Conservation (phyloP, 768 basidiomycete genomes). For the Galerina sulciceps region DNA sequence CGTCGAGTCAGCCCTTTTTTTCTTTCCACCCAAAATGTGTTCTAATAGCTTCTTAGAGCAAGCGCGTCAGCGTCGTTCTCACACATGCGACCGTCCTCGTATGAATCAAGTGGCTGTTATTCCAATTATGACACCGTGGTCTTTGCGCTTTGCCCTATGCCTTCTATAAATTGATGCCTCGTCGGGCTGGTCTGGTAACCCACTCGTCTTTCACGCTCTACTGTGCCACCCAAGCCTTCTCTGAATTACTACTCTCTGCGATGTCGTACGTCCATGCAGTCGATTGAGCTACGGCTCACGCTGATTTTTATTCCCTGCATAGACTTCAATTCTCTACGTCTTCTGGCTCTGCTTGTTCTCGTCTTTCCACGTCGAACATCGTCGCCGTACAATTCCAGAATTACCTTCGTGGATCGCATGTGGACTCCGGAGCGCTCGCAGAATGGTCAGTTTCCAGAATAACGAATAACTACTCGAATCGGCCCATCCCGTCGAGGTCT, state of each 20-base stretch:
- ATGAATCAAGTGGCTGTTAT: neutral
- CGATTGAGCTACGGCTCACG: neutral
- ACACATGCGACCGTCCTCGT: neutral
- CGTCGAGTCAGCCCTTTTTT: neutral
- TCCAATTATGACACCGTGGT: neutral
- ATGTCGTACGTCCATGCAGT: neutral
- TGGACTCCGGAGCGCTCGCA: neutral
- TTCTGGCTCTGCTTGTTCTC: neutral
- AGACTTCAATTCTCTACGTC: neutral
- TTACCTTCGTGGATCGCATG: neutral
- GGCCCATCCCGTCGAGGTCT: neutral
- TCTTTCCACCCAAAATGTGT: neutral
- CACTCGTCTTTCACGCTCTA: neutral
- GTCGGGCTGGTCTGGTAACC: neutral
- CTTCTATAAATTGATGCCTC: neutral
- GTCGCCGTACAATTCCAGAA: neutral
- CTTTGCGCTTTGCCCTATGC: neutral
- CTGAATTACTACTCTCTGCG: neutral
- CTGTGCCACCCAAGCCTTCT: neutral
- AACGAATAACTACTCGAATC: neutral
- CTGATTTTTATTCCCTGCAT: neutral
- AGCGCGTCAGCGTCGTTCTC: neutral
- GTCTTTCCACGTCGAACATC: neutral
- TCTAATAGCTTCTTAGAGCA: constrained; percentile 3
- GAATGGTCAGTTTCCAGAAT: neutral